A percentile compares a stretch with the other conserved stretches of the same genome.
Conservation (phyloP, 2,329 filamentous ascomycete species). For the Penicillium sp. region DNA sequence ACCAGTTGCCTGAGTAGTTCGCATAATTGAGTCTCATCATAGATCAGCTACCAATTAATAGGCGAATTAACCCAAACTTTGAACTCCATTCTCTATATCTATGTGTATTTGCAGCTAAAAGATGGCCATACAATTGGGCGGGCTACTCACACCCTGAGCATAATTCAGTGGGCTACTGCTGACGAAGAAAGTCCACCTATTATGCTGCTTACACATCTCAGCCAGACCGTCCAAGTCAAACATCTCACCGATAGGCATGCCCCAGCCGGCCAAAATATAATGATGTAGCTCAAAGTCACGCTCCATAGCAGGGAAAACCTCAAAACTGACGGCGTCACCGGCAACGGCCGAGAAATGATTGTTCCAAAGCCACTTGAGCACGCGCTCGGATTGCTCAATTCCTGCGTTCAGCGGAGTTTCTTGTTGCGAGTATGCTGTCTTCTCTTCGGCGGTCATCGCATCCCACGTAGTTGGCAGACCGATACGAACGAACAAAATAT, state of each 20-base stretch:
- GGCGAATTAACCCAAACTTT: not conserved
- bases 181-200: slow-evolving; percentile 36
- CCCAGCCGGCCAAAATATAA: slow-evolving; percentile 35
- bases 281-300: slow-evolving; percentile 35
- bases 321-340: slow-evolving; percentile 57
- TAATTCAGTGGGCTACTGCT: slow-evolving; percentile 40
- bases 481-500: slow-evolving; percentile 38
- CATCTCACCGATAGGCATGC: slow-evolving; percentile 38
- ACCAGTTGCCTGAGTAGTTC: too few species aligned
- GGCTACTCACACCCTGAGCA: slow-evolving; percentile 37
- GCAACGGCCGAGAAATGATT: slow-evolving; percentile 57
- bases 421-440: slow-evolving; percentile 28
- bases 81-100: not conserved
- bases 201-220: slow-evolving; percentile 27
- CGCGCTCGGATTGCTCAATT: slow-evolving; percentile 36
- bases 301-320: slow-evolving; percentile 44
- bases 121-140: slow-evolving; percentile 42
- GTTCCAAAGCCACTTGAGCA: slow-evolving; percentile 58
- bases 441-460: slow-evolving; percentile 26
- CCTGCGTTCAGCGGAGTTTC: slow-evolving; percentile 30
- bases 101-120: slow-evolving; percentile 24
- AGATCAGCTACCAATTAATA: too few species aligned
- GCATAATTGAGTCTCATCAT: too few species aligned
- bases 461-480: slow-evolving; percentile 34
- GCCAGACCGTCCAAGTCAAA: slow-evolving; percentile 37